phyloP scores from a whole-genome alignment of 768 basidiomycete species.

The Tylopilus balloui region DNA sequence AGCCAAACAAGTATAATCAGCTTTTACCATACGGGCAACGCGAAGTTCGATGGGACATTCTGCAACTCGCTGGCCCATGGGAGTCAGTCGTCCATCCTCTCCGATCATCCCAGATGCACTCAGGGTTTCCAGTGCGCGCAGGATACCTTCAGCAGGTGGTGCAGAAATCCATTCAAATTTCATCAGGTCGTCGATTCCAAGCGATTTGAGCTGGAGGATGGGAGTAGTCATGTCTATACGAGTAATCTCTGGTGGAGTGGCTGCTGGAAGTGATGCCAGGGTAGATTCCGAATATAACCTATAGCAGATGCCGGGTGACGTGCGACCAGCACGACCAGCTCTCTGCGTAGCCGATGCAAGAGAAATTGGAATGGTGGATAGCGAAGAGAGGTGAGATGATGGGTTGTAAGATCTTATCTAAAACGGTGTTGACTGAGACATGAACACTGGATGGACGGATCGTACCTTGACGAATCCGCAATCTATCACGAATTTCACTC shows the following conservation, averaged over 20 bases:
- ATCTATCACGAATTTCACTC: conserved; percentile 91
- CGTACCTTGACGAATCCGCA: conserved; percentile 91
- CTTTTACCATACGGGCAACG: conserved; percentile 86
- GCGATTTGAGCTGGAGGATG: conserved; percentile 88
- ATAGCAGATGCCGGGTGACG: conserved; percentile 88
- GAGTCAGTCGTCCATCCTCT: conserved; percentile 71
- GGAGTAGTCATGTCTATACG: conserved; percentile 89
- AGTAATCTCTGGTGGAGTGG: conserved; percentile 86
- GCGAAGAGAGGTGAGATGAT: conserved; percentile 75
- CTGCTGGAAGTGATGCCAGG: conserved; percentile 56
- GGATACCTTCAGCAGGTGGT: conserved; percentile 81
- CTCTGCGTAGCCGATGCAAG: conserved; percentile 88
- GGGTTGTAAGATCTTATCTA: conserved; percentile 92
- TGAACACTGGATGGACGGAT: background rate
- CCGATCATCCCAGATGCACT: conserved; percentile 80
- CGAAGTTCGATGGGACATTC: conserved; percentile 93
- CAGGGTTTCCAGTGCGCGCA: conserved; percentile 82
- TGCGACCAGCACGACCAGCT: conserved; percentile 92
- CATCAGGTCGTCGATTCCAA: conserved; percentile 93
- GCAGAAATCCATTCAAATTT: conserved; percentile 93
- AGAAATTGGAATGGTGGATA: conserved; percentile 80
- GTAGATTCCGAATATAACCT: conserved; percentile 74
- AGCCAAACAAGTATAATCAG: background rate
- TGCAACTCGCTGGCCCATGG: conserved; percentile 79
- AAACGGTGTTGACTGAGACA: background rate